A percentile compares a stretch with the other conserved stretches of the same genome.
phyloP scores from a whole-genome alignment of 306 rosid species.

The Cucurbita ficifolia region DNA sequence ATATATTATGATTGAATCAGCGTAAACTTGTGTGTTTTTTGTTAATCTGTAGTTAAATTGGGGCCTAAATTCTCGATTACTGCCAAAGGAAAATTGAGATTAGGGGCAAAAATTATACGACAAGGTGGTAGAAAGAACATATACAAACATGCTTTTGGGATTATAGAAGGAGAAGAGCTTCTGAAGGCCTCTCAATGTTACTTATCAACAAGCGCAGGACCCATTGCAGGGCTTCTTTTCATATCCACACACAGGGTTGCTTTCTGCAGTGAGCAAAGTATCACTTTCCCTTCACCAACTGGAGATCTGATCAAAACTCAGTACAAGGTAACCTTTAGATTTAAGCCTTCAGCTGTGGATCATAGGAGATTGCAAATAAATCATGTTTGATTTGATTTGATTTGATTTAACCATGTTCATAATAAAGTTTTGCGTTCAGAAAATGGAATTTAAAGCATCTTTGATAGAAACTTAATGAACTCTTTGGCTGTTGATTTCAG shows the following conservation, averaged over 20 bases:
- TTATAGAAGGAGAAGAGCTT: constrained; percentile 48
- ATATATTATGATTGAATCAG: neutral
- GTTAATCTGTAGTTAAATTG: constrained; percentile 37
- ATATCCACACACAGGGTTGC: constrained; percentile 55
- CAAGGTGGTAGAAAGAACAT: constrained; percentile 68
- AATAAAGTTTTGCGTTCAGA: neutral
- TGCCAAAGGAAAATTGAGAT: constrained; percentile 56
- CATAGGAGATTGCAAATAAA: neutral
- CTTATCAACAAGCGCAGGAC: constrained; percentile 59
- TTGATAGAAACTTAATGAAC: neutral
- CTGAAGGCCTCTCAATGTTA: constrained; percentile 83
- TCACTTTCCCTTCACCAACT: constrained; percentile 27
- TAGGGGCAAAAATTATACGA: constrained; percentile 54
- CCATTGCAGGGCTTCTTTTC: constrained; percentile 71
- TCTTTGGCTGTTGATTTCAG: neutral
- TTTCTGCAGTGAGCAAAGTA: constrained; percentile 56
- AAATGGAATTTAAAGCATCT: neutral
- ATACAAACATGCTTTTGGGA: constrained; percentile 48
- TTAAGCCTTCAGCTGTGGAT: neutral
- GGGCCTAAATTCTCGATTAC: constrained; percentile 53
- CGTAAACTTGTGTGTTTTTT: neutral
- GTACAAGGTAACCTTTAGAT: constrained; percentile 34
- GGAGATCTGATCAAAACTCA: constrained; percentile 30
- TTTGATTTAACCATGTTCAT: neutral
- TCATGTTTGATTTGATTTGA: neutral